phyloP scores from a whole-genome alignment of 768 basidiomycete genomes.

The Tephrocybe sp. region DNA sequence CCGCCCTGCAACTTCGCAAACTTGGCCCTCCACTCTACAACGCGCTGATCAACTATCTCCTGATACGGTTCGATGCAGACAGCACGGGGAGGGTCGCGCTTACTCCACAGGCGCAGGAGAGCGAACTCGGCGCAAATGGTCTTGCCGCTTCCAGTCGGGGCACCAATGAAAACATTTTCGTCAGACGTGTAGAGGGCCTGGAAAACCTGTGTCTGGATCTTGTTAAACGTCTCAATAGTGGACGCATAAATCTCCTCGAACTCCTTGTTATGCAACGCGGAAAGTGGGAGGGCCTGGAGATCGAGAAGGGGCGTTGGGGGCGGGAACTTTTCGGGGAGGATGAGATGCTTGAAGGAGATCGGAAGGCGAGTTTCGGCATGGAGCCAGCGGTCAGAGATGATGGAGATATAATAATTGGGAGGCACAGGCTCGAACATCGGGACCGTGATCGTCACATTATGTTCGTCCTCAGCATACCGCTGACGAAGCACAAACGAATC shows the following conservation, averaged over 20 bases:
- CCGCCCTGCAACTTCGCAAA: conserved; percentile 83
- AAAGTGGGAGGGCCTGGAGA: conserved; percentile 84
- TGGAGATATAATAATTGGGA: conserved; percentile 96
- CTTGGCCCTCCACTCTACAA: conserved; percentile 85
- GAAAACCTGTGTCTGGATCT: conserved; percentile 99
- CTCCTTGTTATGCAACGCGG: conserved; percentile 90
- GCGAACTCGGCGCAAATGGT: conserved; percentile 98
- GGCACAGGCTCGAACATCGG: conserved; percentile 98
- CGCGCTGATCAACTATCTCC: conserved; percentile 93
- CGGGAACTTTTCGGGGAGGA: conserved; percentile 96
- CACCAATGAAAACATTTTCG: conserved; percentile 95
- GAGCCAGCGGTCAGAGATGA: conserved; percentile 94
- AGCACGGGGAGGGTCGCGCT: conserved; percentile 74
- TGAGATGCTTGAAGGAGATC: conserved; percentile 96
- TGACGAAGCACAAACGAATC: conserved; percentile 91
- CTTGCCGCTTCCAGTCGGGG: conserved; percentile 96
- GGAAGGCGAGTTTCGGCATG: conserved; percentile 94
- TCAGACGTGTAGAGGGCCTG: conserved; percentile 95
- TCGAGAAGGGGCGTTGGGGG: conserved; percentile 90
- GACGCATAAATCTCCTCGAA: conserved; percentile 85
- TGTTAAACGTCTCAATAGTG: conserved; percentile 88
- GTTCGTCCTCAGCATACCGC: conserved; percentile 89
- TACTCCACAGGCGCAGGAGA: conserved; percentile 91
- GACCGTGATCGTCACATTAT: conserved; percentile 91
- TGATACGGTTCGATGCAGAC: conserved; percentile 97